Percentiles rank a stretch among this genome's conserved stretches.
phyloP scores from a whole-genome alignment of 495 filamentous ascomycete genomes.

The Aspergillus bridgeri region DNA sequence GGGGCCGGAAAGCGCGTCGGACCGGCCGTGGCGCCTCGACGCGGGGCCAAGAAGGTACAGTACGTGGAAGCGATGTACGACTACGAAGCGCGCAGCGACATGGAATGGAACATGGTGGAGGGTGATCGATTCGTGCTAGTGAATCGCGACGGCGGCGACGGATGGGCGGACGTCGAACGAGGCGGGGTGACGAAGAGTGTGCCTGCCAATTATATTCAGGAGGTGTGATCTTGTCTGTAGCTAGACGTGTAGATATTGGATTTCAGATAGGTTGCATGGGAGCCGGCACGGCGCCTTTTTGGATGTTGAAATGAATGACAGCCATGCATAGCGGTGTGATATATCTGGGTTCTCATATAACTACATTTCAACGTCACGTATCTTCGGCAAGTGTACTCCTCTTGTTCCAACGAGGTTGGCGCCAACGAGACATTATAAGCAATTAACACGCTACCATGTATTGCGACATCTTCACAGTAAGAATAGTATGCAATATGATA shows the following conservation, averaged over 20 bases:
- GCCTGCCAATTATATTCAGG: conserved; percentile 88
- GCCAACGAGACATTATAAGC: too few species aligned
- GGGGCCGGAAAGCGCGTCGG: conserved; percentile 78
- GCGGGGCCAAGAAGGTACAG: conserved; percentile 91
- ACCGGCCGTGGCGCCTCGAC: conserved; percentile 84
- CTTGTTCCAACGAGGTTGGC: too few species aligned
- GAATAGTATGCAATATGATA: too few species aligned
- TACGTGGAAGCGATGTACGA: conserved; percentile 94
- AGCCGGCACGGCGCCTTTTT: too few species aligned
- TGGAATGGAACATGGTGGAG: conserved; percentile 84
- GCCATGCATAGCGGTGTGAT: too few species aligned
- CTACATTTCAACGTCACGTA: too few species aligned
- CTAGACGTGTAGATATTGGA: conserved; percentile 10
- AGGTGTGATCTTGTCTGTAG: conserved; percentile 41
- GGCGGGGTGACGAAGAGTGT: conserved; percentile 89
- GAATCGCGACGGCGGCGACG: conserved; percentile 80
- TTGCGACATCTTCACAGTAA: too few species aligned
- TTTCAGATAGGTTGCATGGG: too few species aligned
- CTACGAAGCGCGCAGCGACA: conserved; percentile 79
- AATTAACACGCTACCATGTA: too few species aligned
- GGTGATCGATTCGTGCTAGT: conserved; percentile 90
- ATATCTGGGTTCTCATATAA: too few species aligned
- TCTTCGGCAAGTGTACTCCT: too few species aligned
- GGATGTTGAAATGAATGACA: too few species aligned
- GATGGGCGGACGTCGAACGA: conserved; percentile 95